These are phyloP conservation scores for Syzygium aromaticum DNA, from an alignment of 345 rosid genomes.

Conservation along the genomic window DNA sequence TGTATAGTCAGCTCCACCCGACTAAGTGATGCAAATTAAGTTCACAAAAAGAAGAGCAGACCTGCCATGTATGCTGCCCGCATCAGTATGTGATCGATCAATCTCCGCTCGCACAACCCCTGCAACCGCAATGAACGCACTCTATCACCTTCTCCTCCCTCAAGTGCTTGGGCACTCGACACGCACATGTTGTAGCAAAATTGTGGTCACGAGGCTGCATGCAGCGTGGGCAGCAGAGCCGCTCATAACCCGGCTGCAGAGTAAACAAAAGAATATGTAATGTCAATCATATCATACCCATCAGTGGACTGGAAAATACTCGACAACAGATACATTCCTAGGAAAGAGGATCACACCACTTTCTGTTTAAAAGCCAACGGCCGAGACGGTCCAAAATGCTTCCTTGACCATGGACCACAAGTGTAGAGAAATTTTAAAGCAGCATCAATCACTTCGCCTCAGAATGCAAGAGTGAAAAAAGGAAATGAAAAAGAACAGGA, in stretches of 20 bases:
- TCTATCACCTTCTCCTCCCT: slow-evolving; percentile 79
- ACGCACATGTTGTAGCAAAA: slow-evolving; percentile 65
- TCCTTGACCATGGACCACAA: background rate
- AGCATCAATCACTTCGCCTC: background rate
- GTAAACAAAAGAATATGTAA: background rate
- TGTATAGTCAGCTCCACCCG: background rate
- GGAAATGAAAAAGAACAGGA: background rate
- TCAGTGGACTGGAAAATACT: background rate
- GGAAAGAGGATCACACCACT: background rate
- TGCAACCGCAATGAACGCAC: slow-evolving; percentile 72
- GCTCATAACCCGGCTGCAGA: slow-evolving; percentile 67
- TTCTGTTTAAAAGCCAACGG: background rate
- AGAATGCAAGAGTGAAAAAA: background rate
- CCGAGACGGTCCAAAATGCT: background rate
- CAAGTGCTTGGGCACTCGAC: slow-evolving; percentile 62
- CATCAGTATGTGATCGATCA: background rate
- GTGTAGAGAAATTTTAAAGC: background rate
- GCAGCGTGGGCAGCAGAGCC: slow-evolving; percentile 70
- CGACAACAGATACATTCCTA: background rate
- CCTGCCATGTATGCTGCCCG: background rate
- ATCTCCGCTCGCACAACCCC: slow-evolving; percentile 71
- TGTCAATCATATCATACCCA: background rate
- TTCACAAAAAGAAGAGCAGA: background rate
- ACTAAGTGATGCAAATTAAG: background rate
- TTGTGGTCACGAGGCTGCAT: slow-evolving; percentile 62